Evolutionary conservation across 2,329 filamentous ascomycete species (phyloP), one percentile per base, ranked within the genome.

Genomic region (Calycina herbarum): DNA sequence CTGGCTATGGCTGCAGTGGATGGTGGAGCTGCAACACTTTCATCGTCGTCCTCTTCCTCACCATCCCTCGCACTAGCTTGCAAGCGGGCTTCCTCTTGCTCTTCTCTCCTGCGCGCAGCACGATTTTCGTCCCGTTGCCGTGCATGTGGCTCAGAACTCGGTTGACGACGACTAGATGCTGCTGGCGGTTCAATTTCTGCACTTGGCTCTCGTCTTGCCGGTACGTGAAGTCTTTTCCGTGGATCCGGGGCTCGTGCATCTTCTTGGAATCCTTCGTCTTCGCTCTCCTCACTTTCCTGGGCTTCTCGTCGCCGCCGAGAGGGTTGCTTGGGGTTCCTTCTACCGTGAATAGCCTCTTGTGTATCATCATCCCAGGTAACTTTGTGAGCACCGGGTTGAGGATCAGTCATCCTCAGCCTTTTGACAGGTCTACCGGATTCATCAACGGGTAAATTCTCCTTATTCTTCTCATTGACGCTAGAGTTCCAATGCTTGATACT

Each of bases 361-460:
- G 59, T 68, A 51, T 60, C 57, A 27, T 57, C 64, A 45, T 70
- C 62, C 67, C 68, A 74, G 31, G 51, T 33, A 42, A 71, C 51
- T 40, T 66, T 68, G 24, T 67, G 57, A 7, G 69, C 71, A 64
- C 63, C 59, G 6, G 66, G 54, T 54, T 73, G 71, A 8, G 29
- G 61, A 54, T 74, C 73, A 31, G 71, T 56, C 10, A 71, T 58
- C 15, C 68, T 70, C 48, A 62, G 51, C 64, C 61, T 65, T 11
- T 33, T 27, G 24, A 13, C 40, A 38, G 48, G 20, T 24, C 48
- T 54, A 24, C 48, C 20, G 20, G 48, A 20, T 54, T 63, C n/a
- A 38, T 31, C 8, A 10, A 62, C 15, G 15, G 69, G 68, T 33
- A 66, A 66, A 31, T 76, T 76, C 57, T 76, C 74, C 63, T 76